phyloP scores from a whole-genome alignment of 139 green algal species.

The Tetradesmus obliquus region DNA sequence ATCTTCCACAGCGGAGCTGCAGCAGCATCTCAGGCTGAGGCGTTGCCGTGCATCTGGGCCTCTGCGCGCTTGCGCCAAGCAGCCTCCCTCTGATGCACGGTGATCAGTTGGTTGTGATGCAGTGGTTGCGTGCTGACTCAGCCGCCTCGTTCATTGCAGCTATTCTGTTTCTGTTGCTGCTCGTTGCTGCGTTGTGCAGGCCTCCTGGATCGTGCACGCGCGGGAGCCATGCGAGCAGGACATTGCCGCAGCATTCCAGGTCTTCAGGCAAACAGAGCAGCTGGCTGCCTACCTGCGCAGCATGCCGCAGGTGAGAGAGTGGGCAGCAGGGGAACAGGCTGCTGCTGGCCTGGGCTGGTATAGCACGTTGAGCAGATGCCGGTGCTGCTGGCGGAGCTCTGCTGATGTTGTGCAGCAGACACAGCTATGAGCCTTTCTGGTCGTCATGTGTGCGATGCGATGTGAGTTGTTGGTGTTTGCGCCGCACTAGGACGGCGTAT shows the following conservation, averaged over 20 bases:
- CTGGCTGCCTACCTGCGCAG: slow-evolving; percentile 10
- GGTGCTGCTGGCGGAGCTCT: background rate
- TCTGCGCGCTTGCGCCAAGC: too few relatives aligned
- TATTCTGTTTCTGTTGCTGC: background rate
- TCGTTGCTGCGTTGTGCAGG: slow-evolving; percentile 19
- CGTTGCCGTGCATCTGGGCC: background rate
- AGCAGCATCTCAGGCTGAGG: background rate
- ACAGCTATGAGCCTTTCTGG: too few relatives aligned
- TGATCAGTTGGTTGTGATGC: background rate
- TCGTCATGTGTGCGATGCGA: too few relatives aligned
- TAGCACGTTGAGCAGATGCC: background rate
- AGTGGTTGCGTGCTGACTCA: background rate
- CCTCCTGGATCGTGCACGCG: background rate
- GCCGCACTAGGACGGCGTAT: too few relatives aligned
- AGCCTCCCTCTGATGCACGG: too few relatives aligned
- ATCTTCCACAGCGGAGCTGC: background rate
- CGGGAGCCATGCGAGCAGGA: slow-evolving; percentile 21
- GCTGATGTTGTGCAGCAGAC: background rate
- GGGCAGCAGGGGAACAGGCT: background rate
- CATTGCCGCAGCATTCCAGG: slow-evolving; percentile 22
- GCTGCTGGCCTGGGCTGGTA: background rate
- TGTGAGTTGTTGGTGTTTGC: too few relatives aligned
- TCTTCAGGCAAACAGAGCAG: slow-evolving; percentile 17
- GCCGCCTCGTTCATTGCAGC: background rate
- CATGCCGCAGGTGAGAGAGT: slow-evolving; percentile 30